These are phyloP conservation scores for Cystobasidium tubakii DNA, from an alignment of 768 basidiomycete species.

Conservation along the genomic window DNA sequence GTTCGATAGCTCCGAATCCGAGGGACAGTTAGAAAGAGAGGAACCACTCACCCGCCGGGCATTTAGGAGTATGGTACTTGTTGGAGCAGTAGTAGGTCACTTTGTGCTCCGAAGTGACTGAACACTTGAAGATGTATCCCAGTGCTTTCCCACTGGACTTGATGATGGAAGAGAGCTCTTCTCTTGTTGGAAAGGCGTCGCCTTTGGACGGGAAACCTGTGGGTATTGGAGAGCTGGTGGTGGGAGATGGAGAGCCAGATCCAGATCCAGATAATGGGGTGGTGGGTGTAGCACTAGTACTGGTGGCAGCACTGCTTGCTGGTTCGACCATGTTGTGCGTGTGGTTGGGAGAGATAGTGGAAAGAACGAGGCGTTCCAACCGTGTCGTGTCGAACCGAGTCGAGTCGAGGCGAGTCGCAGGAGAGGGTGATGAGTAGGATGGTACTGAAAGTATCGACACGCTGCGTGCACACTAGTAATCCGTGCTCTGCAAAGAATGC, in stretches of 20 bases:
- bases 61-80: constrained; percentile 22
- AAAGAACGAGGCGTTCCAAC: too few relatives aligned
- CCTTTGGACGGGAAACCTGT: background rate
- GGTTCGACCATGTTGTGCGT: background rate
- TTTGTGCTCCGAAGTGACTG: constrained; percentile 15
- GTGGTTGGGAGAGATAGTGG: too few relatives aligned
- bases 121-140: constrained; percentile 33
- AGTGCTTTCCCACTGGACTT: background rate
- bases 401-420: too few relatives aligned
- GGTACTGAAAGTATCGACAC: too few relatives aligned
- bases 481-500: too few relatives aligned
- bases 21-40: background rate
- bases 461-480: too few relatives aligned
- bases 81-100: constrained; percentile 29
- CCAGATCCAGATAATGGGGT: too few relatives aligned
- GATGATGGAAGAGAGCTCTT: constrained; percentile 19
- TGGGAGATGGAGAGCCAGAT: background rate
- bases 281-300: background rate
- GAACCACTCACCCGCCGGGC: constrained; percentile 13
- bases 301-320: background rate
- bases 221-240: background rate
- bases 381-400: too few relatives aligned
- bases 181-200: background rate
- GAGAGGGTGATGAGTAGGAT: too few relatives aligned
- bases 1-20: too few relatives aligned